Evolutionary conservation across 192 early-diverging fungal genomes (phyloP).

Genomic region (Podila clonocystis): DNA sequence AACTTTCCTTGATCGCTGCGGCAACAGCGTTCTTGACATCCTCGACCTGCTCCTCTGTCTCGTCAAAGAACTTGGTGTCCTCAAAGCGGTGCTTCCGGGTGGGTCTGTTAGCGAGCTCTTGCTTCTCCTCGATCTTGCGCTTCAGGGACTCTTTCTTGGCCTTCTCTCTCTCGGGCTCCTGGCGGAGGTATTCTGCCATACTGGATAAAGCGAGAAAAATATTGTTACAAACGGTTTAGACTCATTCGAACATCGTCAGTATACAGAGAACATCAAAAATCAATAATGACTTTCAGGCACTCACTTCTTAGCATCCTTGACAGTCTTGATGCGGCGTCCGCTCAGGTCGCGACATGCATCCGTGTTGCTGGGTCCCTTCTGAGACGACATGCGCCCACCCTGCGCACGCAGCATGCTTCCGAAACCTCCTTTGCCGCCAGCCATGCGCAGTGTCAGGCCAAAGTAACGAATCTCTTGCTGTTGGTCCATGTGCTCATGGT

Average conservation of each 20-base stretch:
- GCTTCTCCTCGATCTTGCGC: slow-evolving; percentile 84
- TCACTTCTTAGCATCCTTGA: slow-evolving; percentile 91
- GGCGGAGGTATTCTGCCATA: slow-evolving; percentile 76
- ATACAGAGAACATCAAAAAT: too few species aligned
- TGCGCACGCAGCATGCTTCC: slow-evolving; percentile 94
- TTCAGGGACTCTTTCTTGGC: slow-evolving; percentile 67
- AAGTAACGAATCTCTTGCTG: slow-evolving; percentile 35
- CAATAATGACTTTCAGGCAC: not conserved
- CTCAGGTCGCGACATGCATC: slow-evolving; percentile 95
- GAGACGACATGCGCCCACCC: slow-evolving; percentile 87
- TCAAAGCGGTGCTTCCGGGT: slow-evolving; percentile 85
- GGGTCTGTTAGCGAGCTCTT: slow-evolving; percentile 64
- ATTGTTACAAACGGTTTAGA: slow-evolving; percentile 23
- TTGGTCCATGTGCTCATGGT: not conserved
- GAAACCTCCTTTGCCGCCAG: slow-evolving; percentile 97
- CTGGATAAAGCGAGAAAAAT: slow-evolving; percentile 30
- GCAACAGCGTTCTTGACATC: slow-evolving; percentile 67
- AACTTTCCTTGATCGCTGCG: slow-evolving; percentile 48
- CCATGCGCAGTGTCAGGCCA: slow-evolving; percentile 62
- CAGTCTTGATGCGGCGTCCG: slow-evolving; percentile 86
- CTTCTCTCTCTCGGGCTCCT: slow-evolving; percentile 73
- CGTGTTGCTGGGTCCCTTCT: slow-evolving; percentile 87
- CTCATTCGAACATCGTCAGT: not conserved
- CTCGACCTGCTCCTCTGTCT: slow-evolving; percentile 73
- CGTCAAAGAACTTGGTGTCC: slow-evolving; percentile 77